phyloP scores from a whole-genome alignment of 306 rosid genomes.

The Cicer judaicum region DNA sequence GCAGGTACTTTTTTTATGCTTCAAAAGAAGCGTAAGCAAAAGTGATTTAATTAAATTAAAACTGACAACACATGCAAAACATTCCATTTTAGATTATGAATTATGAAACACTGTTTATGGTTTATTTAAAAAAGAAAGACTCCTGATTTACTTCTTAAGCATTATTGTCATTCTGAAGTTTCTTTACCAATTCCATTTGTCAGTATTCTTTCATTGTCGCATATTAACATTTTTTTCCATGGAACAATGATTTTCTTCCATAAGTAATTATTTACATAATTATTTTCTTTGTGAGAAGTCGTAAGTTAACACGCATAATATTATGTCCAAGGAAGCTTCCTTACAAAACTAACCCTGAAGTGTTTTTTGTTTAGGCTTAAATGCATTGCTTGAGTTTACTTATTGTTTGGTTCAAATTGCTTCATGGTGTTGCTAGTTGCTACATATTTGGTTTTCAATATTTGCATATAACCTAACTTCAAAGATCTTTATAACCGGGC shows the following conservation, averaged over 20 bases:
- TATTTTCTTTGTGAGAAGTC: background rate
- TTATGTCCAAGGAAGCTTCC: background rate
- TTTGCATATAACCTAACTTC: background rate
- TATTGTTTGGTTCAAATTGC: background rate
- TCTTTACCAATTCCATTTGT: background rate
- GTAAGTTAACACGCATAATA: background rate
- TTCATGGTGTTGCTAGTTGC: background rate
- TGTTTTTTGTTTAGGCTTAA: background rate
- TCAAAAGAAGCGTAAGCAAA: background rate
- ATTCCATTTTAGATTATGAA: background rate
- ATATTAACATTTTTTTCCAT: background rate
- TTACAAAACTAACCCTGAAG: background rate
- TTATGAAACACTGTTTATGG: background rate
- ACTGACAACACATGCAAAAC: background rate
- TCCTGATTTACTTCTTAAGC: background rate
- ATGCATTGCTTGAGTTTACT: background rate
- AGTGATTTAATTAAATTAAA: background rate
- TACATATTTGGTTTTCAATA: background rate
- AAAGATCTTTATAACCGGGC: background rate
- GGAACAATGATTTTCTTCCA: background rate
- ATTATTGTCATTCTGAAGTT: no score
- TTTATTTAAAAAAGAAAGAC: background rate
- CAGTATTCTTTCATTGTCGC: background rate
- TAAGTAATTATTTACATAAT: background rate
- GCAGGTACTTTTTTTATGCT: constrained; percentile 66